phyloP scores from a whole-genome alignment of 148 eudicot species.

The Rhododendron kiyosumense region DNA sequence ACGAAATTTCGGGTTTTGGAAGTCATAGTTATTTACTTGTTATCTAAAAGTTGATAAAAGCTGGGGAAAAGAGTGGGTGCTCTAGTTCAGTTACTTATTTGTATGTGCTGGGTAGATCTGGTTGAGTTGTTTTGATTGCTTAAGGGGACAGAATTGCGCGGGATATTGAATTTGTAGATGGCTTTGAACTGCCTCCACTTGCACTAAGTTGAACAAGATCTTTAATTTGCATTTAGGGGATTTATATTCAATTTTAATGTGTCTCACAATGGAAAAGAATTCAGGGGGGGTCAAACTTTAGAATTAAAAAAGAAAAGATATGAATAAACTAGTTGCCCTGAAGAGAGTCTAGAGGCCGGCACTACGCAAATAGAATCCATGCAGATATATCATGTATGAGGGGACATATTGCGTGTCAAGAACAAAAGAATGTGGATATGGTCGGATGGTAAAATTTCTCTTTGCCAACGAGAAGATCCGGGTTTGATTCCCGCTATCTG shows the following conservation, averaged over 20 bases:
- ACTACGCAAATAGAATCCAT: neutral
- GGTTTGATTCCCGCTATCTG: no score
- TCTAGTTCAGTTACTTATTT: neutral
- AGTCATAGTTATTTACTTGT: neutral
- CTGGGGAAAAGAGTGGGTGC: neutral
- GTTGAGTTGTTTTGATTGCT: neutral
- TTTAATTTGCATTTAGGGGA: no score
- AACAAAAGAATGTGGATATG: no score
- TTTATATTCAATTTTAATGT: no score
- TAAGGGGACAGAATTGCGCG: neutral
- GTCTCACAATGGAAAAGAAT: no score
- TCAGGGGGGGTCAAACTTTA: neutral
- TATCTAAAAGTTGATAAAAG: neutral
- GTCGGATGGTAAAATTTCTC: no score
- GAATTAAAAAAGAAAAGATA: no score
- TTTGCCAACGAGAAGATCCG: no score
- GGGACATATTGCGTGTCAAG: neutral
- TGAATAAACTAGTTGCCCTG: neutral
- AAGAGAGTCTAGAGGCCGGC: neutral
- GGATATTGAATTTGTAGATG: neutral
- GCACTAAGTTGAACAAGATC: neutral
- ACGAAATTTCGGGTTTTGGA: neutral
- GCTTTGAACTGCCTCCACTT: neutral
- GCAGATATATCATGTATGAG: neutral
- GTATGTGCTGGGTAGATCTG: neutral